Base-by-base conservation (phyloP, 164 flowering plant species). In the Kingdonia uniflora region DNA sequence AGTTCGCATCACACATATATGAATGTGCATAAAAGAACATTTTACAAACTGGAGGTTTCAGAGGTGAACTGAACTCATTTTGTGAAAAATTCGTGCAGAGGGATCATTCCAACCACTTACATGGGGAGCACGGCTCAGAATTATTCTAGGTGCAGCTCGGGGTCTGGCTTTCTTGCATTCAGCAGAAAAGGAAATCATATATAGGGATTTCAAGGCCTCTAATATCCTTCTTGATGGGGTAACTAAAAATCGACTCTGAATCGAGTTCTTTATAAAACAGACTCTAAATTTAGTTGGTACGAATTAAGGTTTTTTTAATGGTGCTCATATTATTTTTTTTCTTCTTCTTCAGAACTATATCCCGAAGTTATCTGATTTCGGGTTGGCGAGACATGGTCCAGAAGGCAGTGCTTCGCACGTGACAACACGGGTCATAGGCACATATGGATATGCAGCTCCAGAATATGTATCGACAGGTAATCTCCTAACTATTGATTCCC, bases 221-320 rank as follows among this genome's bases (percentile, higher is more conserved):
- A 88, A 88, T 49, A 85, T 88, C 51, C 57, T 88, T 46, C 85
- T 88, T 3, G 96, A 88, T 60, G 78, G 80, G 77, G 96, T 87
- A 73, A 75, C 2, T 29, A 8, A 29, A n/a, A 29, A 29, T 29
- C 35, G 35, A 29, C 35, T 29, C 35, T 29, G 35, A 3, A 29
- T 29, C 8, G n/a, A n/a, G n/a, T n/a, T n/a, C n/a, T n/a, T n/a
- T n/a, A n/a, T n/a, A n/a, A n/a, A n/a, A n/a, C n/a, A n/a, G n/a
- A n/a, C n/a, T 29, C 35, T 29, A 29, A 29, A 29, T 29, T 29
- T 29, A 8, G n/a, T n/a, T n/a, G n/a, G n/a, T n/a, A n/a, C n/a
- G 8, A 29, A 29, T 8, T 29, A 29, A 29, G 35, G 35, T 29
- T n/a, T n/a, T 11, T 12, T 44, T 5, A 24, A 20, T 10, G 13